phyloP scores from a whole-genome alignment of 805 yeast genomes.

The Limtongia smithiae region DNA sequence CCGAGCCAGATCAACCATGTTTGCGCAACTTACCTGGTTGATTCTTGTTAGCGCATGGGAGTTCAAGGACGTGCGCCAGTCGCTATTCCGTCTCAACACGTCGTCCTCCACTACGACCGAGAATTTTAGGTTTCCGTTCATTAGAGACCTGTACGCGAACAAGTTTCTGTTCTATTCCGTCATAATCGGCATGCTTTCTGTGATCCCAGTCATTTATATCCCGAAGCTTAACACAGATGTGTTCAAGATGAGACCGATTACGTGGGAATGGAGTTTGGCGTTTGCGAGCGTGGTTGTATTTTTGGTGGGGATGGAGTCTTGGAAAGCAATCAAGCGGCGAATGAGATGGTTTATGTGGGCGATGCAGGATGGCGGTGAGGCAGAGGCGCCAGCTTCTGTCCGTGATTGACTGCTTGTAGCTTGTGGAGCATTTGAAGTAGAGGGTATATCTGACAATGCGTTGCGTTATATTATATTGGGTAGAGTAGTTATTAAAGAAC shows the following conservation, averaged over 20 bases:
- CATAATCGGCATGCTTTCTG: conserved; percentile 60
- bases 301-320: conserved; percentile 58
- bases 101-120: too few species aligned
- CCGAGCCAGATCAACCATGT: conserved; percentile 71
- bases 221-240: conserved; percentile 81
- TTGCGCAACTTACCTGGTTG: conserved; percentile 84
- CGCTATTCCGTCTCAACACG: conserved; percentile 55
- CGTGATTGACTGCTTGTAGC: too few species aligned
- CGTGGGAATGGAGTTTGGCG: conserved; percentile 78
- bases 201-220: conserved; percentile 79
- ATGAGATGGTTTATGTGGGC: conserved; percentile 11
- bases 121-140: conserved; percentile 54
- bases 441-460: too few species aligned
- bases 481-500: too few species aligned
- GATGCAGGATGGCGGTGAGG: too few species aligned
- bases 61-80: conserved; percentile 66
- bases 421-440: too few species aligned
- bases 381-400: too few species aligned
- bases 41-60: conserved; percentile 81
- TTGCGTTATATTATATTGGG: too few species aligned
- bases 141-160: conserved; percentile 66
- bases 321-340: conserved; percentile 62
- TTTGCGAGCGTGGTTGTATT: conserved; percentile 56
- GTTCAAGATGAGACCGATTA: conserved; percentile 66
- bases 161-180: conserved; percentile 81